Percentiles rank a stretch among this genome's conserved stretches.
Evolutionary conservation across 768 basidiomycete genomes (phyloP).

Genomic region (Macrocybe gigantea): DNA sequence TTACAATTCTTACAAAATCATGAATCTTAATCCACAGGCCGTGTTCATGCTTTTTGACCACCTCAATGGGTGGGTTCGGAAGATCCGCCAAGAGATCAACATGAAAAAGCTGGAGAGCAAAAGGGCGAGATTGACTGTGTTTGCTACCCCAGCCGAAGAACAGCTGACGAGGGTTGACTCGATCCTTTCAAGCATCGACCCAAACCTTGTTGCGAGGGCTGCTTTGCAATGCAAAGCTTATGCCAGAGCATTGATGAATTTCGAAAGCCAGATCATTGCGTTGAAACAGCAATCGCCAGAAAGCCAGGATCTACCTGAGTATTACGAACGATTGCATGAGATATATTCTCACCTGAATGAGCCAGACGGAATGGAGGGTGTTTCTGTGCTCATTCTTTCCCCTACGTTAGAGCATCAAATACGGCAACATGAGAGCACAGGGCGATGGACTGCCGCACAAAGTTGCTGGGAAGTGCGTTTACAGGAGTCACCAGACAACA

Average conservation of each 20-base stretch:
- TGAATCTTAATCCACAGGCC: slow-evolving; percentile 42
- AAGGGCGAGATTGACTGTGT: slow-evolving; percentile 35
- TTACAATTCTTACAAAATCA: not conserved
- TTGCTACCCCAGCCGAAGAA: slow-evolving; percentile 38
- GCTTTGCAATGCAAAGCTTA: slow-evolving; percentile 94
- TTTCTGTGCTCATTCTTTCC: slow-evolving; percentile 81
- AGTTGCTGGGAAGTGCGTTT: slow-evolving; percentile 98
- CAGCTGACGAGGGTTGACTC: slow-evolving; percentile 75
- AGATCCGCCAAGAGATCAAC: slow-evolving; percentile 61
- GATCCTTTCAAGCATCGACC: slow-evolving; percentile 75
- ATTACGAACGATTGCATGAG: slow-evolving; percentile 90
- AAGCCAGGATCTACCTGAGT: slow-evolving; percentile 48
- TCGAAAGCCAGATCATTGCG: slow-evolving; percentile 74
- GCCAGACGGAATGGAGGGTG: slow-evolving; percentile 98
- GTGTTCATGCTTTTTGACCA: slow-evolving; percentile 95
- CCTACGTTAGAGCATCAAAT: slow-evolving; percentile 95
- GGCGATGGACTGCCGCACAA: slow-evolving; percentile 96
- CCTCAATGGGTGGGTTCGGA: slow-evolving; percentile 82
- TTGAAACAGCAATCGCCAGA: slow-evolving; percentile 36
- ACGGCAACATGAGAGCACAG: slow-evolving; percentile 94
- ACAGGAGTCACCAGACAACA: slow-evolving; percentile 85
- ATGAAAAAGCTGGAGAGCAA: slow-evolving; percentile 44
- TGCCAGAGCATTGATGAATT: slow-evolving; percentile 91
- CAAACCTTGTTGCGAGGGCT: slow-evolving; percentile 86
- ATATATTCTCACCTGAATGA: slow-evolving; percentile 96